Evolutionary conservation across 768 basidiomycete genomes (phyloP).

Genomic region (Podaxis sp.): DNA sequence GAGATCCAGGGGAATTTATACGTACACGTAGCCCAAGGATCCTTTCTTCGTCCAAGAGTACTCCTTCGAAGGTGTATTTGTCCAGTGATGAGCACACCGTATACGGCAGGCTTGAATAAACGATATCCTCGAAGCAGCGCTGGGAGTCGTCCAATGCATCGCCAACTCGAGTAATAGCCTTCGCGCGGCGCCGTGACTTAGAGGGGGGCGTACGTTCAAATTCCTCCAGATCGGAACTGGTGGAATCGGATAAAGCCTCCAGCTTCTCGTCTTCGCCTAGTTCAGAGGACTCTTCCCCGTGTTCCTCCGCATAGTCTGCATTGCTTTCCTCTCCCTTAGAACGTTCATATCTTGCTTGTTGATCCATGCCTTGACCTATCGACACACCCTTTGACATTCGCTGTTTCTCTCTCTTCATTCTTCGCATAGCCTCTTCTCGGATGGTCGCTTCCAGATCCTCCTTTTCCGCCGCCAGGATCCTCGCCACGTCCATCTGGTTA

Average conservation of each 20-base stretch:
- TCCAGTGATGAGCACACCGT: slow-evolving; percentile 14
- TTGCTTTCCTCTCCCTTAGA: not conserved
- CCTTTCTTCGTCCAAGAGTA: slow-evolving; percentile 39
- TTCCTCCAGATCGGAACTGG: not conserved
- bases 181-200: not conserved
- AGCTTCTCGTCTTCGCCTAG: not conserved
- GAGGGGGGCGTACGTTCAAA: not conserved
- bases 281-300: not conserved
- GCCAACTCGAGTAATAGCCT: not conserved
- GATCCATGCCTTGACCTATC: not conserved
- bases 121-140: slow-evolving; percentile 10
- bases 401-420: not conserved
- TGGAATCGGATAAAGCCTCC: not conserved
- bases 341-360: not conserved
- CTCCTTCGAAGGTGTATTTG: slow-evolving; percentile 22
- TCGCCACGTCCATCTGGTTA: slow-evolving; percentile 20
- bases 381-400: not conserved
- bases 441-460: not conserved
- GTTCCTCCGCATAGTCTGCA: not conserved
- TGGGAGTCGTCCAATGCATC: slow-evolving; percentile 4
- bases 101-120: slow-evolving; percentile 21
- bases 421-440: not conserved
- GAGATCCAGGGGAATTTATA: not conserved
- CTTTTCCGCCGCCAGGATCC: not conserved
- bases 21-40: slow-evolving; percentile 31